A percentile compares a stretch with the other conserved stretches of the same genome.
phyloP scores from a whole-genome alignment of 257 asterid genomes.

The Petunia axillaris region DNA sequence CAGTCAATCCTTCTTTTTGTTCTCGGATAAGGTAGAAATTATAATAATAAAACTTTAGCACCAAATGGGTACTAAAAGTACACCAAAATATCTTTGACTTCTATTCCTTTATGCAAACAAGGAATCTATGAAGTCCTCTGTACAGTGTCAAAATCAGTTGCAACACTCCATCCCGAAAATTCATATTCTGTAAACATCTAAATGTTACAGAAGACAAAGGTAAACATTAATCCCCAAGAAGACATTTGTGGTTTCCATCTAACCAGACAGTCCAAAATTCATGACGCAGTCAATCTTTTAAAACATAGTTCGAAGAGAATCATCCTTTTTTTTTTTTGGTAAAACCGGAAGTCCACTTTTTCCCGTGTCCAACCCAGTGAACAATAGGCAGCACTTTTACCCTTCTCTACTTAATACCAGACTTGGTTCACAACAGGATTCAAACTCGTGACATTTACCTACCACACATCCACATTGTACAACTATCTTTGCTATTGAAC shows the following conservation, averaged over 20 bases:
- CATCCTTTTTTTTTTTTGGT: neutral
- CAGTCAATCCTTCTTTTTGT: neutral
- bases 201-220: neutral
- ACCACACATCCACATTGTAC: neutral
- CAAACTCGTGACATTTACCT: neutral
- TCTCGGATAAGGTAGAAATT: neutral
- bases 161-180: neutral
- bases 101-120: neutral
- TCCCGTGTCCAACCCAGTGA: neutral
- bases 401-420: neutral
- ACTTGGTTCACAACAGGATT: neutral
- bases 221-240: neutral
- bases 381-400: neutral
- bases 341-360: neutral
- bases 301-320: neutral
- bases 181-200: slow-evolving; percentile 1
- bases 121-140: neutral
- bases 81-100: neutral
- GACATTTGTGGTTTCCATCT: neutral
- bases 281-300: neutral
- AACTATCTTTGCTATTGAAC: slow-evolving; percentile 4
- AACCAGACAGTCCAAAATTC: slow-evolving; percentile 1
- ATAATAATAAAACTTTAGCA: neutral
- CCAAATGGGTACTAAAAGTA: neutral
- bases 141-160: neutral